Percentiles rank a stretch among this genome's conserved stretches.
These are phyloP conservation scores for Globisporangium nodosum DNA, from an alignment of 352 stramenopile species.

Conservation along the genomic window DNA sequence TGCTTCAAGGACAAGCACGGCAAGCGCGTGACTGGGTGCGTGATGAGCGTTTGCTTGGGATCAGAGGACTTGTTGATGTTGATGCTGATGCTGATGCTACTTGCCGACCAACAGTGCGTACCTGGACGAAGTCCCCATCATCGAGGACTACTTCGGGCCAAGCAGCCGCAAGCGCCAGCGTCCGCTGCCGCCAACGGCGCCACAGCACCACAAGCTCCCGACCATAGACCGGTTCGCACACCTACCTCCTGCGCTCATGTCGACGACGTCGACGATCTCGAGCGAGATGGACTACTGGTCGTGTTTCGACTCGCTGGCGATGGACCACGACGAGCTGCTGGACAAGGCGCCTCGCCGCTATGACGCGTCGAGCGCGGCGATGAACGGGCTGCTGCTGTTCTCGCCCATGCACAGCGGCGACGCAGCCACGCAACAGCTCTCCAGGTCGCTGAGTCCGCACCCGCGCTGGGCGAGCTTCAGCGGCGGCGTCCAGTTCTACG, in stretches of 20 bases:
- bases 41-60: background rate
- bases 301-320: constrained; percentile 16
- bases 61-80: background rate
- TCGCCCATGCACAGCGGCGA: constrained; percentile 12
- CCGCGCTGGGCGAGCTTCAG: constrained; percentile 6
- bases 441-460: constrained; percentile 12
- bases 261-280: constrained; percentile 20
- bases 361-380: constrained; percentile 5
- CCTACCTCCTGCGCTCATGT: constrained; percentile 14
- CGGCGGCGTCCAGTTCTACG: background rate
- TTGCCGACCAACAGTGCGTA: constrained; percentile 20
- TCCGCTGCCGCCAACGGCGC: background rate
- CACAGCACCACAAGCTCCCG: constrained; percentile 5
- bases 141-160: constrained; percentile 55
- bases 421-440: background rate
- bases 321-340: constrained; percentile 17
- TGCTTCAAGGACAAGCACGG: constrained; percentile 53
- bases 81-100: background rate
- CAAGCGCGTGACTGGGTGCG: constrained; percentile 43
- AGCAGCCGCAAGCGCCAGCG: constrained; percentile 7
- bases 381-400: constrained; percentile 14
- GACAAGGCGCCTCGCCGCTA: constrained; percentile 8
- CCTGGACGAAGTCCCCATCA: constrained; percentile 38
- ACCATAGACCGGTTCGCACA: constrained; percentile 12
- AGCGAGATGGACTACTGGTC: constrained; percentile 48